Base-by-base conservation (phyloP, 768 basidiomycete genomes). In the Galerina marginata region DNA sequence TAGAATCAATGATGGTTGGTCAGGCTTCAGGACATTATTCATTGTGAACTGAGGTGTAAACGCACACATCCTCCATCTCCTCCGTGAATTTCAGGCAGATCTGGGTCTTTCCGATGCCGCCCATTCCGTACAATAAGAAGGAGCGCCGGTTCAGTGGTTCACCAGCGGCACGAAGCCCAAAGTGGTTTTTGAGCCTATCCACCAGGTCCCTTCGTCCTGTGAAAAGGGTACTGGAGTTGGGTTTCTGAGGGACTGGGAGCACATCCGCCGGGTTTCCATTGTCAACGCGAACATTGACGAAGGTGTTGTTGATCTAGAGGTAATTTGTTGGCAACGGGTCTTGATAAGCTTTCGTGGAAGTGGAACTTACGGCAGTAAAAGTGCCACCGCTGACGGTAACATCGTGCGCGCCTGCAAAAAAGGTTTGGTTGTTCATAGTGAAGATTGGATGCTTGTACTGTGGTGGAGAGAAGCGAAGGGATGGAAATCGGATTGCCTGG, bases 41-140 rank as follows among this genome's bases (percentile, higher is more conserved):
- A 9, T 40, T 16, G 45, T 9, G n/a, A 20, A 15, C 20, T 33
- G 16, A 12, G 20, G 9, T 44, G 25, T 12, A 44, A 20, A 20
- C 40, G n/a, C 23, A 56, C 60, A 10, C 1, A 46, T 65, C 45
- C 23, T 14, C 12, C 7, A 25, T 42, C 26, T 59, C 54, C 47
- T 60, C 64, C 6, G 53, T 57, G 48, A 68, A 67, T 37, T 62
- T 62, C 20, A 66, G 44, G 40, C 66, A 66, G 14, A 66, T 59
- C 45, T 68, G 66, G n/a, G 66, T 64, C 26, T 67, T 66, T 44
- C 67, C 66, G 50, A 64, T 63, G 16, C 67, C 69, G 15, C 65
- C 62, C 56, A 65, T 65, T 25, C 69, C 67, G 48, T 67, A 56
- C 11, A 70, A 47, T 1, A 70, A 60, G 39, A 61, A 54, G 2